A percentile compares a stretch with the other conserved stretches of the same genome.
Evolutionary conservation across 768 basidiomycete species (phyloP).

Genomic region (Amanita thiersii): DNA sequence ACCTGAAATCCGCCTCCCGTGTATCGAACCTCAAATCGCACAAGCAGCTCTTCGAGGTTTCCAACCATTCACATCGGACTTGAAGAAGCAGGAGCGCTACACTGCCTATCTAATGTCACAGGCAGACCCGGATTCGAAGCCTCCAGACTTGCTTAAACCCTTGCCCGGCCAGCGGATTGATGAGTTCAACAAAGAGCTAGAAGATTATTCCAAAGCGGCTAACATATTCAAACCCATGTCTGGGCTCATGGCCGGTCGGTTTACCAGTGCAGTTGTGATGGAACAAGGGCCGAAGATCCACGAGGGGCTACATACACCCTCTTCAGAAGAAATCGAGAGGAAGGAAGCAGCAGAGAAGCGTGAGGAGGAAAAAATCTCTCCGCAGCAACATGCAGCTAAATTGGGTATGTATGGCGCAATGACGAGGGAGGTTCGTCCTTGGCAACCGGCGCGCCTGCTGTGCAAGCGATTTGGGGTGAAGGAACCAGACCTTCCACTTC

Average conservation of each 20-base stretch:
- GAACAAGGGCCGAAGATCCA: slow-evolving; percentile 53
- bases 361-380: slow-evolving; percentile 55
- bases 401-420: slow-evolving; percentile 86
- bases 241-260: slow-evolving; percentile 91
- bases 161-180: slow-evolving; percentile 52
- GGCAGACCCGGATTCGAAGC: slow-evolving; percentile 35
- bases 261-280: slow-evolving; percentile 73
- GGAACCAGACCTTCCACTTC: slow-evolving; percentile 66
- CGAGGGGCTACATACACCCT: slow-evolving; percentile 64
- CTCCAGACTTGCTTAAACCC: slow-evolving; percentile 39
- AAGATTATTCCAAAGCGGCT: slow-evolving; percentile 83
- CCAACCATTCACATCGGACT: slow-evolving; percentile 76
- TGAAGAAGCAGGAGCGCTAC: slow-evolving; percentile 80
- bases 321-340: slow-evolving; percentile 32
- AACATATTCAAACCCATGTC: slow-evolving; percentile 86
- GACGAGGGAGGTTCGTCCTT: slow-evolving; percentile 67
- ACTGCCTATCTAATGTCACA: slow-evolving; percentile 73
- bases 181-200: slow-evolving; percentile 74
- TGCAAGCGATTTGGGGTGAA: slow-evolving; percentile 93
- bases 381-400: slow-evolving; percentile 73
- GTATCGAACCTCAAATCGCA: slow-evolving; percentile 69
- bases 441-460: slow-evolving; percentile 78
- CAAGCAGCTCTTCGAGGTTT: slow-evolving; percentile 85
- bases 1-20: slow-evolving; percentile 36
- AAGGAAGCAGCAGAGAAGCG: slow-evolving; percentile 34